These are phyloP conservation scores for Zelonia costaricensis DNA, from an alignment of 208 protist genomes.

Conservation along the genomic window DNA sequence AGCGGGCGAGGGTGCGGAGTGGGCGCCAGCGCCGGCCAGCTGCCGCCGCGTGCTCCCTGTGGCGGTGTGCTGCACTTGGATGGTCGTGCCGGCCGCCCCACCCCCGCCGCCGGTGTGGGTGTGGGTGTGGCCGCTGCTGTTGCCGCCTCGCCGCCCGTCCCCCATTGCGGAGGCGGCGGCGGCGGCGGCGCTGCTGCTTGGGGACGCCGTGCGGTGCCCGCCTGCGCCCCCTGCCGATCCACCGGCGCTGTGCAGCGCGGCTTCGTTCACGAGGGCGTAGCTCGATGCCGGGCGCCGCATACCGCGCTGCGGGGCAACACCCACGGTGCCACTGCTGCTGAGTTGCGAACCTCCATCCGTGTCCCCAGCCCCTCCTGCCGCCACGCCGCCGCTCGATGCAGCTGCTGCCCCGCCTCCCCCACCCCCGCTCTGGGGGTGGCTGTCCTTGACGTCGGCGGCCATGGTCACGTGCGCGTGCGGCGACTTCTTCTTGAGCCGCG, in stretches of 20 bases:
- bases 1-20: neutral
- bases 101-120: too few relatives aligned
- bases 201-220: too few relatives aligned
- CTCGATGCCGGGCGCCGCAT: conserved; percentile 34
- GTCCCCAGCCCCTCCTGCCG: neutral
- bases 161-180: neutral
- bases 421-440: conserved; percentile 1
- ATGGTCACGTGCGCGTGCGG: conserved; percentile 22
- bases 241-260: neutral
- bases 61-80: conserved; percentile 21
- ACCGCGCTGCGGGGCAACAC: conserved; percentile 40
- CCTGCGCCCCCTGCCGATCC: conserved; percentile 1
- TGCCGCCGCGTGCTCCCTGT: conserved; percentile 16
- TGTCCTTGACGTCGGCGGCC: conserved; percentile 13
- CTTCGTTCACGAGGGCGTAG: conserved; percentile 27
- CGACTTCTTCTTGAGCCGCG: conserved; percentile 22
- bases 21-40: neutral
- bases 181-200: neutral
- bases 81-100: conserved; percentile 5
- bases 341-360: neutral
- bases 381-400: neutral
- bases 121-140: too few relatives aligned
- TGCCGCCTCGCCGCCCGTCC: neutral
- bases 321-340: conserved; percentile 22
- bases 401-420: neutral